A percentile compares a stretch with the other conserved stretches of the same genome.
Conservation (phyloP, 305 asterid genomes). For the Ilex paraguariensis region DNA sequence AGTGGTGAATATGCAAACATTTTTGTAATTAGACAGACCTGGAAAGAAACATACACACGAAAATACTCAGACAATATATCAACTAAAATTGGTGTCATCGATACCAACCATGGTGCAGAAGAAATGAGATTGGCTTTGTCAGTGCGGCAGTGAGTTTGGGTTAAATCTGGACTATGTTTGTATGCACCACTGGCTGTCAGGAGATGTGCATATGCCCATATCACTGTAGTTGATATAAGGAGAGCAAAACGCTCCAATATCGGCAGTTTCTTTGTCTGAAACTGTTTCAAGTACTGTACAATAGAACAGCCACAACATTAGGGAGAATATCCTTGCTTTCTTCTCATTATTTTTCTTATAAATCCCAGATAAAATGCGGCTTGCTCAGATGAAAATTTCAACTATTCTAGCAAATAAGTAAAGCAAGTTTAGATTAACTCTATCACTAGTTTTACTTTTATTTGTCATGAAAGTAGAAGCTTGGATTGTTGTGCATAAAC, state of each 20-base stretch:
- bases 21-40: too few relatives aligned
- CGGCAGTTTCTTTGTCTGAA: slow-evolving; percentile 66
- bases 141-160: slow-evolving; percentile 76
- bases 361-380: too few relatives aligned
- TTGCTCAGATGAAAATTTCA: too few relatives aligned
- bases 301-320: slow-evolving; percentile 10
- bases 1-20: too few relatives aligned
- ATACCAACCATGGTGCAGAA: slow-evolving; percentile 79
- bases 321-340: background rate
- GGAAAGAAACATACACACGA: too few relatives aligned
- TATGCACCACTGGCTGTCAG: slow-evolving; percentile 95
- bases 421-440: too few relatives aligned
- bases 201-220: slow-evolving; percentile 98
- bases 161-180: slow-evolving; percentile 69
- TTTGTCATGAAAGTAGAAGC: too few relatives aligned
- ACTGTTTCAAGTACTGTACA: slow-evolving; percentile 76
- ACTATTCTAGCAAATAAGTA: too few relatives aligned
- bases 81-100: background rate
- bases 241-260: slow-evolving; percentile 84
- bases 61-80: too few relatives aligned
- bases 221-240: slow-evolving; percentile 61
- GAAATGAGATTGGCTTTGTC: slow-evolving; percentile 81
- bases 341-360: too few relatives aligned
- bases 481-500: too few relatives aligned
- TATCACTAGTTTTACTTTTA: too few relatives aligned